Evolutionary conservation across 805 yeast genomes (phyloP), one percentile per base, ranked within the genome.

Genomic region (Saturnispora besseyi): DNA sequence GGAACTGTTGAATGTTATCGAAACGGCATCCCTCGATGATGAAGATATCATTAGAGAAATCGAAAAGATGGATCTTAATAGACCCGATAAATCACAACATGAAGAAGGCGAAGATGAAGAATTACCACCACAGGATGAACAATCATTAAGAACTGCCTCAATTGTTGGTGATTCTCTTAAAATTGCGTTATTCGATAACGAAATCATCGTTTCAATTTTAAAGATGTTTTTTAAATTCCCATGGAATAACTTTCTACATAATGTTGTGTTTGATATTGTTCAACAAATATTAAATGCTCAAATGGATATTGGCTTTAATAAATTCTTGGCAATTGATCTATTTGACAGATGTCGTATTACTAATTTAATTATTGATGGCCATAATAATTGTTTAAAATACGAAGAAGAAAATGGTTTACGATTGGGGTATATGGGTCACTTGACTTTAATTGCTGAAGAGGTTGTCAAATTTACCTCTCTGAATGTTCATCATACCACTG

Each of bases 221-320:
- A 67, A 75, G 26, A 79, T 85, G 75, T 87, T 93, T 61, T 82
- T 90, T 65, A 71, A 76, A 53, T 88, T 82, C 66, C 96, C 98
- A 7, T 93, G 98, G 98, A 93, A 93, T 64, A 93, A 93, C 62
- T 93, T 93, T 61, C 78, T 91, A 75, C 99, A 93, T 65, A 93
- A 91, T 62, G 99, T 93, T 44, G 93, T 91, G 10, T 93, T 91
- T 71, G 99, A 93, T 67, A 76, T 93, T 52, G 82, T 93, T 22
- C 99, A 93, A 65, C 99, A 93, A 63, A 79, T 93, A 10, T 80
- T 91, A 65, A 89, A 88, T 65, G 97, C 96, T 0, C 53, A 66
- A 41, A 56, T 66, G 38, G 91, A 87, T 55, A 46, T 61, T 32
- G 62, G 62, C 55, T 59, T 63, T 55, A 68, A 64, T 52, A 65